Percentiles rank a stretch among this genome's conserved stretches.
phyloP scores from a whole-genome alignment of 148 eudicot species.

The Silene uniflora region DNA sequence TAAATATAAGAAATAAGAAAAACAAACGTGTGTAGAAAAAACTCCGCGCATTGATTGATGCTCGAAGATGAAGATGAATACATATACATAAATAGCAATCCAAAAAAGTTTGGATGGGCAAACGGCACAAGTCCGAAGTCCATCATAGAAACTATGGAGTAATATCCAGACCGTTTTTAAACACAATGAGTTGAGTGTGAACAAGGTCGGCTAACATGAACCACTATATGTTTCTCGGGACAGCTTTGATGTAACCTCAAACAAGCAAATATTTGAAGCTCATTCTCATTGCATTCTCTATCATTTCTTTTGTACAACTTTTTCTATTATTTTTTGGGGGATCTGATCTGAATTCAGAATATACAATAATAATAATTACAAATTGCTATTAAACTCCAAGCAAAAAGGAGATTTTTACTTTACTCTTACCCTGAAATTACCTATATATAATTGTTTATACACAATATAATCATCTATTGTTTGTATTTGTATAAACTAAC shows the following conservation, averaged over 20 bases:
- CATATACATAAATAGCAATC: too few species aligned
- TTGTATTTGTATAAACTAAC: slow-evolving; percentile 21
- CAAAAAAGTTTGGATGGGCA: too few species aligned
- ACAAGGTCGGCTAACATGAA: too few species aligned
- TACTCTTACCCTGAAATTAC: neutral
- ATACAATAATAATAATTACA: slow-evolving; percentile 17
- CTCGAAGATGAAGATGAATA: too few species aligned
- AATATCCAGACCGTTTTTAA: too few species aligned
- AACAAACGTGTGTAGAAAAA: too few species aligned
- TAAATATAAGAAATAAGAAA: too few species aligned
- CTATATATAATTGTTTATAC: neutral
- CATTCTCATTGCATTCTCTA: neutral
- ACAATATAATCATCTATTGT: neutral
- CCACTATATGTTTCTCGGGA: too few species aligned
- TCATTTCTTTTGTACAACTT: neutral
- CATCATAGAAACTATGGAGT: too few species aligned
- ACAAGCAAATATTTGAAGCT: neutral
- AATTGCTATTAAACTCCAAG: neutral
- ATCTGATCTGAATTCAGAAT: neutral
- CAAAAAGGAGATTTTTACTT: neutral
- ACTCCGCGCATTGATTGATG: too few species aligned
- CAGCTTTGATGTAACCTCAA: neutral
- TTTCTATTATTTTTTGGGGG: neutral
- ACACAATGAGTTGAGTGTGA: too few species aligned
- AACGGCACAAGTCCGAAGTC: too few species aligned